Evolutionary conservation across 2,329 filamentous ascomycete species (phyloP), one percentile per base, ranked within the genome.

Genomic region (Colletotrichum phormii): DNA sequence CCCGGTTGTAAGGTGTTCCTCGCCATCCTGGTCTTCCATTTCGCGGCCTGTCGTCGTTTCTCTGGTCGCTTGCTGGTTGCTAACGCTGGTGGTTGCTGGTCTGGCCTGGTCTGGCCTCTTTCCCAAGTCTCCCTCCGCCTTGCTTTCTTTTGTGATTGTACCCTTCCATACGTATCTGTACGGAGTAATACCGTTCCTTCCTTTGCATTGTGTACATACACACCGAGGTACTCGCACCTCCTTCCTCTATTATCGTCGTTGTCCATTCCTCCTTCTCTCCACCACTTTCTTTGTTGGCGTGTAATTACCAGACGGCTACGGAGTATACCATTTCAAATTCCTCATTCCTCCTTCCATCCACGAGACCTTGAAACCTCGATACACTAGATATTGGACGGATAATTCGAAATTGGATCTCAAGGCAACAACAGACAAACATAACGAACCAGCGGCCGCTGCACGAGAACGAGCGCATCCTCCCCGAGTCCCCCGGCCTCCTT

Each of bases 1-100:
- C 66, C 66, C 29, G 66, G 62, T 64, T 51, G 31, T 29, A 29
- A 29, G 26, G 26, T 46, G 33, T 51, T 64, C 59, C 66, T 69
- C 59, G 60, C 60, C 22, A 31, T 22, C 31, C 65, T 63, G 49
- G 46, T 31, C 46, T 49, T 53, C 26, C 26, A 29, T 4, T 5
- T 35, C 18, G 37, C 37, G 37, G 37, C 37, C 18, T 42, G 37
- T 18, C 42, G 42, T 49, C 18, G 42, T 49, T 42, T 42, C 42
- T 49, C 42, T 49, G 42, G 42, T n/a, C 42, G 42, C 42, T 49
- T 49, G 15, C 42, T 49, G 18, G 42, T 49, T 22, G 42, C 42
- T 29, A 29, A 29, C 26, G 26, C 26, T 49, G 42, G 42, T 49
- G 42, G 42, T 49, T 49, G 42, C 31, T 37, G 26, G 12, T 51